These are phyloP conservation scores for Omphalotus guepiniiformis DNA, from an alignment of 768 basidiomycete species.

Conservation along the genomic window DNA sequence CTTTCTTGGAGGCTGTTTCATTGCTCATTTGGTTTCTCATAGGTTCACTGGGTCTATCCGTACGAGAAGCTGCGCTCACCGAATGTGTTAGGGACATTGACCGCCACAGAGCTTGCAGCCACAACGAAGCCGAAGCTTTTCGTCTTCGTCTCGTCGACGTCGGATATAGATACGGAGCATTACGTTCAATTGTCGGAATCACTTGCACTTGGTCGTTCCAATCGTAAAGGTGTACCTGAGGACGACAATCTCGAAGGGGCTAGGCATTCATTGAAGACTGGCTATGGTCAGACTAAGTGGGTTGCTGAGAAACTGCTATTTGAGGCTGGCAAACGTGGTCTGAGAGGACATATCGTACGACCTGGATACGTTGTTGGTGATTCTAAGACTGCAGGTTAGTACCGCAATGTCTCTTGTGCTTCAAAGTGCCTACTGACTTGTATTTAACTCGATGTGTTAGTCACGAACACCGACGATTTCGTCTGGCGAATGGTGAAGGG, in stretches of 20 bases:
- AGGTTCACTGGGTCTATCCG: constrained; percentile 99
- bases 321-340: constrained; percentile 84
- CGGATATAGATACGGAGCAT: constrained; percentile 87
- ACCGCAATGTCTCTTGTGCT: background rate
- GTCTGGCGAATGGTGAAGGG: constrained; percentile 98
- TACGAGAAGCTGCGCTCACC: constrained; percentile 89
- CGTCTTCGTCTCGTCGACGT: constrained; percentile 93
- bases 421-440: background rate
- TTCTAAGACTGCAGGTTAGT: constrained; percentile 77
- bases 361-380: constrained; percentile 97
- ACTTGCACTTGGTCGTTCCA: constrained; percentile 21
- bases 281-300: constrained; percentile 99
- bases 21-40: too few species aligned
- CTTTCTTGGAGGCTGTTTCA: too few species aligned
- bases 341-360: constrained; percentile 82
- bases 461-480: constrained; percentile 99
- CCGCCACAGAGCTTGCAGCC: constrained; percentile 75
- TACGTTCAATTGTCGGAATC: constrained; percentile 77
- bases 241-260: constrained; percentile 87
- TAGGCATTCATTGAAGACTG: constrained; percentile 67
- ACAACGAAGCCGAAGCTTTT: constrained; percentile 67
- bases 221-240: constrained; percentile 74
- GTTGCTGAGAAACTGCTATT: constrained; percentile 93
- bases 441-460: constrained; percentile 32
- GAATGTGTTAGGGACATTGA: constrained; percentile 91